Percentiles rank a stretch among this genome's conserved stretches.
phyloP scores from a whole-genome alignment of 2,329 filamentous ascomycete genomes.

The Dryadomyces quercivorus region DNA sequence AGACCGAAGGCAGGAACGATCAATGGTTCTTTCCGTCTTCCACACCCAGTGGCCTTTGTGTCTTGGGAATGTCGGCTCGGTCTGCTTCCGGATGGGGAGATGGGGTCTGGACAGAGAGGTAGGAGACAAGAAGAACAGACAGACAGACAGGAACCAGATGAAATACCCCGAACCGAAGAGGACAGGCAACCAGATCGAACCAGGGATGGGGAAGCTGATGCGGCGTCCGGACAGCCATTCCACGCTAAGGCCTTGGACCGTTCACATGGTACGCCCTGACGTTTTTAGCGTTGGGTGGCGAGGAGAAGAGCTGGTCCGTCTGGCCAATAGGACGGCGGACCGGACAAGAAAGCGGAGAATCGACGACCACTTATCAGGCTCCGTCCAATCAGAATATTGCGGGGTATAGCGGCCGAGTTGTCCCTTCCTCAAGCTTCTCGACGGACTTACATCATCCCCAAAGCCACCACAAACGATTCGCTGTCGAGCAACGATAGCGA shows the following conservation, averaged over 20 bases:
- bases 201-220: background rate
- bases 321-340: background rate
- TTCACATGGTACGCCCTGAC: background rate
- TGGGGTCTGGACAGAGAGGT: background rate
- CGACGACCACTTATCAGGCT: background rate
- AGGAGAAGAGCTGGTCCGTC: background rate
- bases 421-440: background rate
- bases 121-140: background rate
- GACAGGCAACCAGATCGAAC: too few species aligned
- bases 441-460: background rate
- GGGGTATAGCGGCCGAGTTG: background rate
- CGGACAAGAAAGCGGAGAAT: background rate
- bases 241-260: background rate
- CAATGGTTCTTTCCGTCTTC: background rate
- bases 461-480: background rate
- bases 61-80: background rate
- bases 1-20: background rate
- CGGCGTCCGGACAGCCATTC: background rate
- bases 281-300: background rate
- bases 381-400: slow-evolving; percentile 1
- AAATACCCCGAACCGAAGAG: too few species aligned
- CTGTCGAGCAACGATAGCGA: too few species aligned
- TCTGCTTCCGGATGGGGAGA: background rate
- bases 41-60: too few species aligned
- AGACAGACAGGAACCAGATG: background rate